Evolutionary conservation across 352 stramenopile genomes (phyloP), one percentile per base, ranked within the genome.

Genomic region (Halophytophthora polymorphica): DNA sequence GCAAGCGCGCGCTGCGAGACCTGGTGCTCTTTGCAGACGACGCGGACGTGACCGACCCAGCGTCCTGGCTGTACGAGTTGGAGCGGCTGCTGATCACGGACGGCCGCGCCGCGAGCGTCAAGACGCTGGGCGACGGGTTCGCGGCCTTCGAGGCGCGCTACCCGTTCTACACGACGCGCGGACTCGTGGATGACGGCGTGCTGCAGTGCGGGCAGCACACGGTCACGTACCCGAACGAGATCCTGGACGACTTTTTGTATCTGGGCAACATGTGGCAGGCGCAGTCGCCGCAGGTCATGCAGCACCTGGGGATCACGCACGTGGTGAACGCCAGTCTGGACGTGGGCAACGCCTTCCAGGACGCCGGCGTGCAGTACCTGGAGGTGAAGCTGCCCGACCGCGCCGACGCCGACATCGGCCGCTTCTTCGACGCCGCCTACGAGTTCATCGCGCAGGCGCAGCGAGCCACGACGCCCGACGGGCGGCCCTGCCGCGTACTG

Each of bases 231-330:
- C 79, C 79, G n/a, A 86, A 86, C 48, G 79, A 90, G 37, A 80
- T 90, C 49, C 22, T 85, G 37, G 61, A 75, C 13, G 60, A 65
- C 35, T 84, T 88, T 25, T 53, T 90, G 29, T 90, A 82, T 47
- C 60, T 90, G 15, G 79, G 79, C 22, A 90, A 88, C 49, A 82
- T 82, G 72, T 88, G 77, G 77, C 79, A 90, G 29, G 79, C 79
- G 22, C 64, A 71, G 42, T 85, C 59, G 6, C 55, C 66, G 18
- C 55, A 78, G 33, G 68, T 90, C 2, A 53, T 90, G 15, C 43
- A 61, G 31, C 62, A 86, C 45, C 64, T 90, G 42, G 66, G 71
- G 12, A 88, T 90, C 64, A 88, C 79, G 18, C 77, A 90, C 53
- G 58, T 90, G 49, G 68, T 90, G 18, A 88, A 88, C 38, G 75